phyloP scores from a whole-genome alignment of 805 yeast genomes.

The Pichia exigua region DNA sequence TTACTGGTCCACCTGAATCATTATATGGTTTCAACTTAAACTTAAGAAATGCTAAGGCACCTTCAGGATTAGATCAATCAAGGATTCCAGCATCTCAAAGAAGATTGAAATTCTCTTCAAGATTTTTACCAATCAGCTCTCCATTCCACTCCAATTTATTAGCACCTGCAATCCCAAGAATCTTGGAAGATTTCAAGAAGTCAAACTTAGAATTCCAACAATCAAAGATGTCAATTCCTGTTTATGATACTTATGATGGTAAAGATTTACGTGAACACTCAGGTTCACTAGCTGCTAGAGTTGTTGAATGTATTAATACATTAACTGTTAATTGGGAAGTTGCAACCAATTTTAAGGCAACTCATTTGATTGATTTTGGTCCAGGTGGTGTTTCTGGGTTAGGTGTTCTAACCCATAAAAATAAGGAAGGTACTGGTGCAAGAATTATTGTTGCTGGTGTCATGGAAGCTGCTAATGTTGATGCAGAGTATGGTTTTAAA shows the following conservation, averaged over 20 bases:
- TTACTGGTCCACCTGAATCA: slow-evolving; percentile 97
- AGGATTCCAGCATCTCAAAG: slow-evolving; percentile 91
- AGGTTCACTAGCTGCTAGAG: slow-evolving; percentile 57
- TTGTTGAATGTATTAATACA: slow-evolving; percentile 75
- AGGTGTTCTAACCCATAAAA: slow-evolving; percentile 92
- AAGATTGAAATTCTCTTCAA: slow-evolving; percentile 84
- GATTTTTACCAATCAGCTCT: slow-evolving; percentile 90
- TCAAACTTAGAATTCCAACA: slow-evolving; percentile 51
- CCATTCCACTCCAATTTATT: slow-evolving; percentile 95
- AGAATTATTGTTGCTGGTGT: slow-evolving; percentile 93
- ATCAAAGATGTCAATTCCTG: slow-evolving; percentile 67
- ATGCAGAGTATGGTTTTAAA: slow-evolving; percentile 90
- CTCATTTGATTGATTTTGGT: slow-evolving; percentile 94
- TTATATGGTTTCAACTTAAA: slow-evolving; percentile 90
- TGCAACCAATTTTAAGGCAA: slow-evolving; percentile 73
- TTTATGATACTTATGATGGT: slow-evolving; percentile 85
- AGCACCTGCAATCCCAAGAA: slow-evolving; percentile 58
- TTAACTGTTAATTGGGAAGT: slow-evolving; percentile 92
- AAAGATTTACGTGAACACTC: slow-evolving; percentile 53
- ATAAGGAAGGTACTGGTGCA: slow-evolving; percentile 97
- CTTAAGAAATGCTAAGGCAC: slow-evolving; percentile 89
- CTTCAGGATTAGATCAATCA: slow-evolving; percentile 89
- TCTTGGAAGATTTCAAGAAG: slow-evolving; percentile 55
- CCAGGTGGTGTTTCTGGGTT: slow-evolving; percentile 98
- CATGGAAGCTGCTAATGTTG: slow-evolving; percentile 54